A percentile compares a stretch with the other conserved stretches of the same genome.
Evolutionary conservation across 1,284 basidiomycete genomes (phyloP).

Genomic region (Marasmius tenuissimus): DNA sequence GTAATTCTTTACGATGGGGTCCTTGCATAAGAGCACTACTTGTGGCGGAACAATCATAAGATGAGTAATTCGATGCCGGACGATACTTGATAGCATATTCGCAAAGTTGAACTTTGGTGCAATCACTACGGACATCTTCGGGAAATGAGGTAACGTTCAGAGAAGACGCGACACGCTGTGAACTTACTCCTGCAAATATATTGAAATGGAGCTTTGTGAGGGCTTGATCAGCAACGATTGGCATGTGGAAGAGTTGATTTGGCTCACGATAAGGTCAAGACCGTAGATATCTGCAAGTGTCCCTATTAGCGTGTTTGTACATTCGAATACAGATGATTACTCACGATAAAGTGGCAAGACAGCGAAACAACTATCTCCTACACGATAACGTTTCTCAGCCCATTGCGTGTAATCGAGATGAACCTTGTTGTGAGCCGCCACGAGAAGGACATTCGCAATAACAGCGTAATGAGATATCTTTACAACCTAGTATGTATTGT

Average conservation of each 20-base stretch:
- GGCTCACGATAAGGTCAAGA: slow-evolving; percentile 40
- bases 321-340: not conserved
- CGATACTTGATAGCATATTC: slow-evolving; percentile 53
- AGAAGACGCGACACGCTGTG: slow-evolving; percentile 7
- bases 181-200: slow-evolving; percentile 42
- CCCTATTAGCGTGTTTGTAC: slow-evolving; percentile 10
- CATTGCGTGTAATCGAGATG: slow-evolving; percentile 35
- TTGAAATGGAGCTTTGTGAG: slow-evolving; percentile 38
- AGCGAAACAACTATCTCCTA: slow-evolving; percentile 25
- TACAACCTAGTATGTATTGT: slow-evolving; percentile 62
- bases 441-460: slow-evolving; percentile 60
- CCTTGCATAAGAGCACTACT: slow-evolving; percentile 16
- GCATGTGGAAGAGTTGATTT: not conserved
- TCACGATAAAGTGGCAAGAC: slow-evolving; percentile 28
- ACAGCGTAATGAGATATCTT: slow-evolving; percentile 60
- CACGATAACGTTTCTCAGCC: slow-evolving; percentile 36
- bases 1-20: not conserved
- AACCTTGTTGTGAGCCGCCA: slow-evolving; percentile 46
- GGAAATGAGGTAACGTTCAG: not conserved
- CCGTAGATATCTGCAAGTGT: slow-evolving; percentile 53
- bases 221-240: not conserved
- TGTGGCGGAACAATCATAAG: slow-evolving; percentile 32
- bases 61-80: slow-evolving; percentile 52
- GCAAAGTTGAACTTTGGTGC: slow-evolving; percentile 59
- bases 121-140: slow-evolving; percentile 50